phyloP scores from a whole-genome alignment of 2,329 filamentous ascomycete species.

The Penicillium sp. region DNA sequence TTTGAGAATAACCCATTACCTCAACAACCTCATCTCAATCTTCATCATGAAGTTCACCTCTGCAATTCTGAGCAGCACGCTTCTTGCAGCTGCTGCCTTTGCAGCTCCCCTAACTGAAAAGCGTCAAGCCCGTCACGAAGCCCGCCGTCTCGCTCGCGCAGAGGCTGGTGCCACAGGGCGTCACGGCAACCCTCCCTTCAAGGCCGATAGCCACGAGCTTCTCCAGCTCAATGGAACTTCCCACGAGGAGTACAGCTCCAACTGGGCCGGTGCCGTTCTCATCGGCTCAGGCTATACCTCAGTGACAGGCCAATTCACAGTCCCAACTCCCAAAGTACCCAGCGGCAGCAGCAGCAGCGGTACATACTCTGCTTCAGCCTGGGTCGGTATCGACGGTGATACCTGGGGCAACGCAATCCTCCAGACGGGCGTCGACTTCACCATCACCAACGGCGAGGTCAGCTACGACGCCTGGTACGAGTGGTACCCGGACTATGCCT shows the following conservation, averaged over 20 bases:
- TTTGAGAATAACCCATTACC: constrained; percentile 39
- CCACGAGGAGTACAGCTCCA: constrained; percentile 52
- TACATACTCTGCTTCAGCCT: constrained; percentile 52
- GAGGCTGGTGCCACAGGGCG: constrained; percentile 40
- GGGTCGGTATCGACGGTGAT: constrained; percentile 62
- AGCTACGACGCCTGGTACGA: constrained; percentile 61
- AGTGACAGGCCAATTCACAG: constrained; percentile 55
- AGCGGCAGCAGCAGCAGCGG: constrained; percentile 32
- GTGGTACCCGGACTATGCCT: constrained; percentile 59
- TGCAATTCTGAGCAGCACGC: constrained; percentile 35
- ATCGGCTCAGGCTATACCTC: constrained; percentile 51
- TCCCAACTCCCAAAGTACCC: constrained; percentile 49
- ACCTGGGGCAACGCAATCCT: constrained; percentile 56
- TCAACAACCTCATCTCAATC: constrained; percentile 34
- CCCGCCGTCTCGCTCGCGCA: constrained; percentile 11
- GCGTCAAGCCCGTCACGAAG: constrained; percentile 33
- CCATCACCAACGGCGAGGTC: constrained; percentile 25
- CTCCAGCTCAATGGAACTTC: constrained; percentile 34
- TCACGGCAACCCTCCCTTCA: constrained; percentile 33
- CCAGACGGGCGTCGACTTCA: constrained; percentile 58
- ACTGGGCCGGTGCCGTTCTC: constrained; percentile 62
- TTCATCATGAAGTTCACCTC: constrained; percentile 55
- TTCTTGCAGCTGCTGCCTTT: constrained; percentile 47
- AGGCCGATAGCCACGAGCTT: constrained; percentile 24
- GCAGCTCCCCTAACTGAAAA: constrained; percentile 53